A percentile compares a stretch with the other conserved stretches of the same genome.
These are phyloP conservation scores for Talaromyces liani DNA, from an alignment of 495 filamentous ascomycete genomes.

Conservation along the genomic window DNA sequence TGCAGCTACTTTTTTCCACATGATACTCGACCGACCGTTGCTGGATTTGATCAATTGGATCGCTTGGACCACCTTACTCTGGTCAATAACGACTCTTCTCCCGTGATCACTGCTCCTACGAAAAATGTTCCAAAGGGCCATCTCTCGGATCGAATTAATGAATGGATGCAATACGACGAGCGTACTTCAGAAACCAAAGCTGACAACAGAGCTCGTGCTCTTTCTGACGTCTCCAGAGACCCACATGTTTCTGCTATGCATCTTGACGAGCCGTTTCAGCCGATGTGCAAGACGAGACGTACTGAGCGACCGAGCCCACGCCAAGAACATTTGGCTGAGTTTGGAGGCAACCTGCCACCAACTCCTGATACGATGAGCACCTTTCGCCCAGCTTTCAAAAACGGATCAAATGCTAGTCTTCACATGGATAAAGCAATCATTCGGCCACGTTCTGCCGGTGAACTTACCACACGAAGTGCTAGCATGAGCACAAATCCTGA, in stretches of 20 bases:
- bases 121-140: background rate
- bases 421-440: slow-evolving; percentile 18
- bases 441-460: slow-evolving; percentile 30
- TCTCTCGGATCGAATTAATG: slow-evolving; percentile 16
- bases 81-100: background rate
- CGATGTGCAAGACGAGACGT: background rate
- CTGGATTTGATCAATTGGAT: slow-evolving; percentile 25
- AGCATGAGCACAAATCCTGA: slow-evolving; percentile 21
- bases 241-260: background rate
- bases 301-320: background rate
- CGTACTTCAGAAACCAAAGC: background rate
- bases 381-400: slow-evolving; percentile 22
- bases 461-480: slow-evolving; percentile 25
- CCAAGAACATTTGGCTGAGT: slow-evolving; percentile 14
- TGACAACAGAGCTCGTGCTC: background rate
- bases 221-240: slow-evolving; percentile 8
- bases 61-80: background rate
- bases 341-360: slow-evolving; percentile 32
- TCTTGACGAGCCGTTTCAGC: background rate
- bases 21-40: slow-evolving; percentile 5
- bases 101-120: background rate
- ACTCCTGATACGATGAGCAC: slow-evolving; percentile 43
- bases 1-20: slow-evolving; percentile 63
- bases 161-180: slow-evolving; percentile 21
- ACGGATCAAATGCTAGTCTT: slow-evolving; percentile 31